Evolutionary conservation across 768 basidiomycete species (phyloP).

Genomic region (Amylocystis lapponica): DNA sequence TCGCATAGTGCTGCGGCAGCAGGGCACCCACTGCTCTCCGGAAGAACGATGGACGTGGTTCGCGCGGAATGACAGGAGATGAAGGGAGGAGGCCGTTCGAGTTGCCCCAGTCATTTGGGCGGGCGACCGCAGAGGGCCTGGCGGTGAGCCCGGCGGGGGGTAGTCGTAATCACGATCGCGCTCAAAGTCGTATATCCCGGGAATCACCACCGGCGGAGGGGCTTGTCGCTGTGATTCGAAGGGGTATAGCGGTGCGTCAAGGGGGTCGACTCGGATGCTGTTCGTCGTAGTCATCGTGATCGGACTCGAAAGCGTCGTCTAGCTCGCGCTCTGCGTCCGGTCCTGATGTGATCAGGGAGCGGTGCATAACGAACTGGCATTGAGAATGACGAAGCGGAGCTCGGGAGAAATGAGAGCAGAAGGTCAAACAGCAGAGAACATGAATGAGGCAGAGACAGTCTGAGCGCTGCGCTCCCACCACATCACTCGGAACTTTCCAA

Average conservation of each 20-base stretch:
- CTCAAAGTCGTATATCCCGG: constrained; percentile 73
- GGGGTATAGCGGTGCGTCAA: constrained; percentile 26
- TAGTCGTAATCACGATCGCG: constrained; percentile 61
- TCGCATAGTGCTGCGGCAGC: constrained; percentile 61
- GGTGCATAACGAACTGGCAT: constrained; percentile 52
- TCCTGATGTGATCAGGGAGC: constrained; percentile 40
- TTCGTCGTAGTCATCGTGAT: constrained; percentile 46
- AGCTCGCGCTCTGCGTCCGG: constrained; percentile 55
- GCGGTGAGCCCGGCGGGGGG: constrained; percentile 83
- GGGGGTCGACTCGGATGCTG: constrained; percentile 32
- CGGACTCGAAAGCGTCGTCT: constrained; percentile 65
- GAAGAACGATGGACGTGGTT: constrained; percentile 46
- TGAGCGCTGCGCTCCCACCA: too few species aligned
- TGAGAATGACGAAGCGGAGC: constrained; percentile 4
- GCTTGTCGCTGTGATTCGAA: constrained; percentile 16
- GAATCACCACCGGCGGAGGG: constrained; percentile 12
- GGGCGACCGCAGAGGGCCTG: constrained; percentile 44
- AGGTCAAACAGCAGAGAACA: too few species aligned
- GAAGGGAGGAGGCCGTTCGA: constrained; percentile 61
- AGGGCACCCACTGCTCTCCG: constrained; percentile 54
- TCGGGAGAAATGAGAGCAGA: too few species aligned
- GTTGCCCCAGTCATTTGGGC: constrained; percentile 68
- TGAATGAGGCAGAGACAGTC: too few species aligned
- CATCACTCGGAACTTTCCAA: too few species aligned
- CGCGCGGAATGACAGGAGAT: constrained; percentile 33